Base-by-base conservation (phyloP, 75 land plant genomes). In the Chamaecyparis obtusa region DNA sequence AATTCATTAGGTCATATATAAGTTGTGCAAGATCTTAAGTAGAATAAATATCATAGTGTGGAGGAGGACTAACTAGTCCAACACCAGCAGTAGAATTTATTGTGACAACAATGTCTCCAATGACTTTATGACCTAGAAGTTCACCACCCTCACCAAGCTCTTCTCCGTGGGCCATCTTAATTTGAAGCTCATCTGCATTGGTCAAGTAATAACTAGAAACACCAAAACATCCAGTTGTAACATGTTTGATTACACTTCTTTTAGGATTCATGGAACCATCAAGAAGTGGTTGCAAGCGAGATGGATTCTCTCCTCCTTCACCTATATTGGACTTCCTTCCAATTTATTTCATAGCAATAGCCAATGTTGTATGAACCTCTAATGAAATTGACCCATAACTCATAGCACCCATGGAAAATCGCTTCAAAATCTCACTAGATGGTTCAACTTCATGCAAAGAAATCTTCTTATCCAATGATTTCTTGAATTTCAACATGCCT, bases 91-190 rank as follows among this genome's bases (percentile, higher is more conserved):
- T 98, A 21, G 99, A 98, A 67, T 97, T 93, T 84, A 99, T 90
- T 85, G 99, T 98, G 32, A 95, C 94, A 14, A 99, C 99, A 88
- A 98, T 98, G 56, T 98, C 99, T 48, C 99, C 99, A 87, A 95
- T 96, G 57, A 98, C 99, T 89, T 98, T 98, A 84, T 98, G 97
- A 1, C 99, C 99, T 46, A 99, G 99, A 86, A 98, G 96, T 89
- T 98, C 99, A 91, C 99, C 99, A 69, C 99, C 99, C 89, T 98
- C 99, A 86, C 99, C 99, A 84, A 99, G 99, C 88, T 98, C 97
- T 30, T 99, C 99, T 36, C 99, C 99, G 99, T 98, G 99, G 86
- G 99, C 99, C 99, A 98, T 98, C 89, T 98, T 98, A 69, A 98
- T 98, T 85, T 98, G 99, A 37, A 98, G 90, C 72, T 98, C 99